Evolutionary conservation across 805 yeast species (phyloP), one percentile per base, ranked within the genome.

Genomic region (Myxozyma geophila): DNA sequence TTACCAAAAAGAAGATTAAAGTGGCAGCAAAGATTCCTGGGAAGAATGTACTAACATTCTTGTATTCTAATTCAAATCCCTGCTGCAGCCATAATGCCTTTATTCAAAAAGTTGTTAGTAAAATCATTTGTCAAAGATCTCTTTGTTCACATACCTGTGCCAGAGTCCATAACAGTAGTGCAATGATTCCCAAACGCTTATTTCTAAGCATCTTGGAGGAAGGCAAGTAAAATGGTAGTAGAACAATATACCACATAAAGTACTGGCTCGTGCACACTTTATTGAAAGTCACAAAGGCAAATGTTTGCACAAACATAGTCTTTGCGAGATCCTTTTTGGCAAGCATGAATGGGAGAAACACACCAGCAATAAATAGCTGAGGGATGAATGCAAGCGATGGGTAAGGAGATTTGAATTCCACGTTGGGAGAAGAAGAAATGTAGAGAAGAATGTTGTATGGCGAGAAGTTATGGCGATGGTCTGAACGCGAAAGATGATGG

Each of bases 381-480:
- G 99, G 98, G 2, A 91, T 48, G 70, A 95, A 91, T 6, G 98
- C 96, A 71, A 85, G 77, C 62, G 82, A 80, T 44, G 85, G 85
- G 33, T 82, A 76, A 12, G 60, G 64, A 13, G 66, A 62, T 21
- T 47, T 40, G 8, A 41, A 33, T 17, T 58, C 58, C 1, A 66
- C 69, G n/a, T 62, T 66, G n/a, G 75, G 75, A 9, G 73, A 69
- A 13, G 75, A 74, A n/a, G 76, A 70, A 13, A 75, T 74, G 67
- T 79, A 79, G 47, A 95, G 78, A 23, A 87, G 78, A 12, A 90
- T 78, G 74, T 92, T 89, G 82, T 92, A 95, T 1, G 92, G 79
- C 4, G 97, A 90, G 73, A 95, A 95, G 76, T 95, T 95, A 76
- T 95, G 99, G 54, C 99, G 84, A 75, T 95, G 99, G 74, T 95